Evolutionary conservation across 495 filamentous ascomycete species (phyloP).

Genomic region (Aspergillus conjunctus): DNA sequence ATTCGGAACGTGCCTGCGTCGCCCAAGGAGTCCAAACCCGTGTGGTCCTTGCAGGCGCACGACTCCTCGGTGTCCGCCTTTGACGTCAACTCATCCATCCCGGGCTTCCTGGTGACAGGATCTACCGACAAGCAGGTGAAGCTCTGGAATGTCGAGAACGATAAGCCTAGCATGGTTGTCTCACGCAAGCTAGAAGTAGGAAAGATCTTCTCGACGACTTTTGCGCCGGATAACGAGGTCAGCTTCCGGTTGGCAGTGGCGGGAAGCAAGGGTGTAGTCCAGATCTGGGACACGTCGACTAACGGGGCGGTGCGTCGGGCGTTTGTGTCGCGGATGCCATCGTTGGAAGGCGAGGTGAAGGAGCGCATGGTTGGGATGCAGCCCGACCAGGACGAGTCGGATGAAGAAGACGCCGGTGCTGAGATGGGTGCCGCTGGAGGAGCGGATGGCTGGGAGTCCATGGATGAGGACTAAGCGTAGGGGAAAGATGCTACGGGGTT

Average conservation of each 20-base stretch:
- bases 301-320: conserved; percentile 85
- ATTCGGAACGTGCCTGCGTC: conserved; percentile 66
- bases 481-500: not conserved
- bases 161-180: conserved; percentile 81
- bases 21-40: conserved; percentile 73
- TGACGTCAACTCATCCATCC: conserved; percentile 84
- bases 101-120: conserved; percentile 89
- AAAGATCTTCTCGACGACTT: conserved; percentile 87
- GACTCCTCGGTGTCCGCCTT: conserved; percentile 94
- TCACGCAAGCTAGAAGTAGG: conserved; percentile 89
- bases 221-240: conserved; percentile 86
- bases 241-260: conserved; percentile 90
- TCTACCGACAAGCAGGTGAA: conserved; percentile 94
- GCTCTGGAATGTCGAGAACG: conserved; percentile 87
- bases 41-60: conserved; percentile 95
- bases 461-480: conserved; percentile 72
- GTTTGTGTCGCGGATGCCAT: conserved; percentile 73
- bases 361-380: conserved; percentile 77
- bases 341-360: conserved; percentile 61
- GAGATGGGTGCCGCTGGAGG: conserved; percentile 54
- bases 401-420: conserved; percentile 56
- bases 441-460: conserved; percentile 76
- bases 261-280: conserved; percentile 90
- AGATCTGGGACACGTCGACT: conserved; percentile 96
- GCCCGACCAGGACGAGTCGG: conserved; percentile 64